Conservation (phyloP, 1,284 basidiomycete genomes). For the Puccinia triticina region DNA sequence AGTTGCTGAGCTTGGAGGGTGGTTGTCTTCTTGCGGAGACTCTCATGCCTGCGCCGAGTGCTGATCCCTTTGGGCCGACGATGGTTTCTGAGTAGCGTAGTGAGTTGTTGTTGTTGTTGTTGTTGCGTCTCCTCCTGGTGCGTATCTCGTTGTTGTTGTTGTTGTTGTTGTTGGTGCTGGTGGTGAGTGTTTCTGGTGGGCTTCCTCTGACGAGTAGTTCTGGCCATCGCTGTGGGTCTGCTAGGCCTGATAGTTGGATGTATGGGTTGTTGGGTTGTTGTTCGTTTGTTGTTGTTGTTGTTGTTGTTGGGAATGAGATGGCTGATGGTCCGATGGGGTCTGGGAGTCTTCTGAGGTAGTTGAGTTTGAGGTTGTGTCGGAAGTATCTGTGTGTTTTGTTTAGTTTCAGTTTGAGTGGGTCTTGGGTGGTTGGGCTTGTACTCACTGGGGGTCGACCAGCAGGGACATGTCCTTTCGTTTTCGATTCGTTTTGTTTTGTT, state of each 20-base stretch:
- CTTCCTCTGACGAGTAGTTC: conserved; percentile 73
- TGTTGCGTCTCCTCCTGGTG: conserved; percentile 40
- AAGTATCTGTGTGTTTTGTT: conserved; percentile 68
- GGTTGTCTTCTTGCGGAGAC: conserved; percentile 65
- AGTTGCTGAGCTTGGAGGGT: not conserved
- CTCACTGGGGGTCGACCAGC: conserved; percentile 45
- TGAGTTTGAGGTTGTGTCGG: conserved; percentile 79
- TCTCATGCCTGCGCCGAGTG: conserved; percentile 71
- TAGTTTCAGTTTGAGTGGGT: not conserved
- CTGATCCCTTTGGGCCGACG: conserved; percentile 67
- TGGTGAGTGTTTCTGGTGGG: conserved; percentile 65
- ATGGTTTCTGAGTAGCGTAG: conserved; percentile 84
- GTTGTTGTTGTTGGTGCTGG: conserved; percentile 19
- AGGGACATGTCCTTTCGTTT: conserved; percentile 36
- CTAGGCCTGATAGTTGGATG: conserved; percentile 73
- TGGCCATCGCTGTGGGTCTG: conserved; percentile 78
- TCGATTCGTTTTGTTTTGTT: too few species aligned
- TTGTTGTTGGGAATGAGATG: conserved; percentile 70
- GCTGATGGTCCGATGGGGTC: conserved; percentile 79
- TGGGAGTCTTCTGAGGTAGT: conserved; percentile 81
- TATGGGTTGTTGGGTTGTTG: conserved; percentile 70
- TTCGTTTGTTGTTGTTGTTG: not conserved
- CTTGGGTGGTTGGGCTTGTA: not conserved
- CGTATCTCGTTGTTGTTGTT: conserved; percentile 45
- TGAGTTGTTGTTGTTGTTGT: conserved; percentile 54